Base-by-base conservation (phyloP, 352 stramenopile species). In the Globisporangium camurandrum region DNA sequence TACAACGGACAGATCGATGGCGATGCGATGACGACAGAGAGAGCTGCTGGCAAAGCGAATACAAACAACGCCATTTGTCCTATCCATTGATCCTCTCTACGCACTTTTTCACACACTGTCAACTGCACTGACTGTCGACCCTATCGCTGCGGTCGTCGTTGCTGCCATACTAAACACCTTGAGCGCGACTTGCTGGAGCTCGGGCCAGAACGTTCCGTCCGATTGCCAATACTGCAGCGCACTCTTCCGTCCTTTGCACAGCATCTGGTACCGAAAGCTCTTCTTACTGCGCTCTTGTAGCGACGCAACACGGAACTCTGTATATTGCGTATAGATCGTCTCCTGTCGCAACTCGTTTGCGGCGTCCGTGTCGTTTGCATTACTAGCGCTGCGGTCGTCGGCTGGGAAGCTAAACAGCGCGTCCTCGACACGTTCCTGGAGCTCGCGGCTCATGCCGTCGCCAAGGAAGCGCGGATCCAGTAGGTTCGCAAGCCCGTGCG, bases 351-450 rank as follows among this genome's bases (percentile, higher is more conserved):
- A 34, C 20, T 62, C 49, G 3, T 63, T 57, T 12, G 8, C 37
- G 12, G 10, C 37, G 17, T 27, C 31, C 17, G 7, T 31, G 1
- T 24, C 23, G n/a, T 50, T 40, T 26, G 42, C 19, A 23, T 19
- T 6, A n/a, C 7, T 17, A 23, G 28, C 9, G 37, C 12, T 42
- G 39, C 30, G 30, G 10, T 40, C 36, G 17, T 20, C 12, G 7
- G 36, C 36, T 11, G 62, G 62, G 17, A 56, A 43, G 12, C 46
- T 41, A 31, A 57, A 66, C 33, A 69, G 55, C 14, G 56, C 23
- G 36, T 69, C 57, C 38, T 69, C 62, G 20, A 69, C 46, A 51
- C 54, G 63, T 43, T 69, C 66, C 30, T 59, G 57, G 7, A 66
- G 50, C 7, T 69, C 28, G 16, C 24, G 11, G 27, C 17, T 59